Evolutionary conservation across 2,329 filamentous ascomycete genomes (phyloP).

Genomic region (Fusarium staphyleae): DNA sequence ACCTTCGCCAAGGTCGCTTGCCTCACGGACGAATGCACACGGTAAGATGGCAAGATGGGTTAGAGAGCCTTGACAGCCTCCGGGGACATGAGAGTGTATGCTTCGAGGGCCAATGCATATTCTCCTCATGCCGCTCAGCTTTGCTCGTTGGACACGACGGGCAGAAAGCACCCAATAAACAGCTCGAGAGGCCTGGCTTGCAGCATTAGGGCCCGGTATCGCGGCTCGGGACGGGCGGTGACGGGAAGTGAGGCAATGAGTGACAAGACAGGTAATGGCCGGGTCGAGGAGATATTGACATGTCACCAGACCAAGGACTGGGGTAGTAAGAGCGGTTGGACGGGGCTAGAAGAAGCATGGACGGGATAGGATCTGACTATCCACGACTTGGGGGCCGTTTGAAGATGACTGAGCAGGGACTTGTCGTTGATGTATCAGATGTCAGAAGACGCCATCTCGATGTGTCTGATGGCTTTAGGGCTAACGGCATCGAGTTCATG

Average conservation of each 20-base stretch:
- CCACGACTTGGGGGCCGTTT: not conserved
- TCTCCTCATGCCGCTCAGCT: not conserved
- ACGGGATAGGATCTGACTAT: too few relatives aligned
- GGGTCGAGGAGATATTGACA: not conserved
- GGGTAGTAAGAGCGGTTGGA: not conserved
- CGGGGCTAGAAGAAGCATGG: not conserved
- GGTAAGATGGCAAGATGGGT: not conserved
- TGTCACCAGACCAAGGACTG: not conserved
- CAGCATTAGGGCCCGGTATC: conserved; percentile 12
- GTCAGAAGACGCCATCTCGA: not conserved
- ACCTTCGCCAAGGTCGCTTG: conserved; percentile 10
- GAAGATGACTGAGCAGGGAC: too few relatives aligned
- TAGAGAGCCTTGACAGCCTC: not conserved
- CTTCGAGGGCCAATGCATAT: not conserved
- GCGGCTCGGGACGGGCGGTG: conserved; percentile 7
- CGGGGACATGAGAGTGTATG: not conserved
- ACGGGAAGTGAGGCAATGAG: conserved; percentile 6
- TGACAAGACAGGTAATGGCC: not conserved
- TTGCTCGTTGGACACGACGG: not conserved
- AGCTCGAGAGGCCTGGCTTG: conserved; percentile 1
- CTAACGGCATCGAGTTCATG: not conserved
- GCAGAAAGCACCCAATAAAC: not conserved
- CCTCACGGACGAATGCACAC: conserved; percentile 5
- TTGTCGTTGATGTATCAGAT: not conserved
- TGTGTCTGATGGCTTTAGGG: not conserved